Conservation (phyloP, 1,284 basidiomycete genomes). For the Ganoderma meredithae region DNA sequence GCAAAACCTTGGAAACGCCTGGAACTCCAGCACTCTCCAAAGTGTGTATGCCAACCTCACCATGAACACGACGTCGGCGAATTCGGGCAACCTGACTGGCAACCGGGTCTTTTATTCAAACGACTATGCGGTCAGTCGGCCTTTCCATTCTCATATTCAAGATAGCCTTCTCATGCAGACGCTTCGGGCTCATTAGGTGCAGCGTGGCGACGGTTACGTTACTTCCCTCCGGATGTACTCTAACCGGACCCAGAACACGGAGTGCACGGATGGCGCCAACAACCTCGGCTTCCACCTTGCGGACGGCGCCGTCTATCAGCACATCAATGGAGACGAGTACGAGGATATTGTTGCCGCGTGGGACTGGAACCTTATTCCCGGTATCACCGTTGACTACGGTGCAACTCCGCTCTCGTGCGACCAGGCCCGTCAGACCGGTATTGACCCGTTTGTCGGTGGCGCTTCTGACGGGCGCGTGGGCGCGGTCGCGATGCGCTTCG, state of each 20-base stretch:
- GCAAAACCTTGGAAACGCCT: conserved; percentile 56
- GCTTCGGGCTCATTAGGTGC: conserved; percentile 48
- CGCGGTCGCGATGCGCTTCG: conserved; percentile 65
- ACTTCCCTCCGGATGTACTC: conserved; percentile 74
- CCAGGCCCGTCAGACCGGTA: conserved; percentile 51
- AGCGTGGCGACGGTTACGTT: conserved; percentile 66
- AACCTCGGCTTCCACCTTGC: conserved; percentile 74
- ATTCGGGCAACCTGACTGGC: conserved; percentile 64
- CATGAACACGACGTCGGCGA: conserved; percentile 53
- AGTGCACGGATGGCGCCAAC: conserved; percentile 72
- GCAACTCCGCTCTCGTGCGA: conserved; percentile 57
- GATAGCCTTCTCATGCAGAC: background rate
- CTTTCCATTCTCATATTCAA: background rate
- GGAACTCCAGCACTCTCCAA: conserved; percentile 54
- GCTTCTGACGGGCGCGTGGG: conserved; percentile 63
- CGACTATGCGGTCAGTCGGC: conserved; percentile 65
- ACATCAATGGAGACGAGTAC: conserved; percentile 70
- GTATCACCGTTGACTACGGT: conserved; percentile 68
- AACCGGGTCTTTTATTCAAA: conserved; percentile 72
- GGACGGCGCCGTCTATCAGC: conserved; percentile 70
- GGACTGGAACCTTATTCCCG: conserved; percentile 78
- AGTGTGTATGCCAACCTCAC: conserved; percentile 53
- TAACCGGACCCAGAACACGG: conserved; percentile 65
- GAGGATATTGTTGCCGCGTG: conserved; percentile 72
- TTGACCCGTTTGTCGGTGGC: conserved; percentile 68